Percentiles rank a stretch among this genome's conserved stretches.
Evolutionary conservation across 345 rosid genomes (phyloP).

Genomic region (Brassica napus): DNA sequence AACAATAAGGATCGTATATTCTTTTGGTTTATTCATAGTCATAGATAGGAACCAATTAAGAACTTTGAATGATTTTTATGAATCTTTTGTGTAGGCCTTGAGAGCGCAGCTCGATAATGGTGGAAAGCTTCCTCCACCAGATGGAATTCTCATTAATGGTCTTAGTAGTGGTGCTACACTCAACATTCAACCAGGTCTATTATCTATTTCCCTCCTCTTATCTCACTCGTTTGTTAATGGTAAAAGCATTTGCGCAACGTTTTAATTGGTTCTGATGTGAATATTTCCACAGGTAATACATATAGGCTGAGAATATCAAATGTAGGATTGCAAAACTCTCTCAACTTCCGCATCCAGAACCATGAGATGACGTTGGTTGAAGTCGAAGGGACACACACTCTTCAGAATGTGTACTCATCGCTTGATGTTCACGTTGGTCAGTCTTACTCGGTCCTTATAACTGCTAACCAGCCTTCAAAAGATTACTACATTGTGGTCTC

Average conservation of each 20-base stretch:
- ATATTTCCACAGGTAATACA: neutral
- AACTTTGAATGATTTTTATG: neutral
- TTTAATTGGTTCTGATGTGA: neutral
- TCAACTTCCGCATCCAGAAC: conserved; percentile 84
- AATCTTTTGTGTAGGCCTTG: neutral
- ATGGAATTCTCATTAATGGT: conserved; percentile 3
- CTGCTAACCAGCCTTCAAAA: conserved; percentile 74
- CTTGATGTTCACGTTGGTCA: conserved; percentile 88
- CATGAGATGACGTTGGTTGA: conserved; percentile 77
- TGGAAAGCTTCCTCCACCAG: neutral
- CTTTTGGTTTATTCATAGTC: neutral
- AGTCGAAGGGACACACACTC: conserved; percentile 86
- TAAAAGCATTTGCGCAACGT: neutral
- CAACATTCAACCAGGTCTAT: conserved; percentile 1
- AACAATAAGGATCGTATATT: neutral
- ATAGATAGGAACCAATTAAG: neutral
- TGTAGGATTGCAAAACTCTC: conserved; percentile 73
- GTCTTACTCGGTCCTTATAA: conserved; percentile 74
- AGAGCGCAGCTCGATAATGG: neutral
- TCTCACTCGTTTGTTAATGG: neutral
- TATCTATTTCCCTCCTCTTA: neutral
- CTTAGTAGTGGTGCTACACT: neutral
- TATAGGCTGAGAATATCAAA: conserved; percentile 47
- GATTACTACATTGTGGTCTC: conserved; percentile 84
- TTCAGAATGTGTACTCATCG: conserved; percentile 70